phyloP scores from a whole-genome alignment of 1,284 basidiomycete genomes.

The Phellinidium pouzarii region DNA sequence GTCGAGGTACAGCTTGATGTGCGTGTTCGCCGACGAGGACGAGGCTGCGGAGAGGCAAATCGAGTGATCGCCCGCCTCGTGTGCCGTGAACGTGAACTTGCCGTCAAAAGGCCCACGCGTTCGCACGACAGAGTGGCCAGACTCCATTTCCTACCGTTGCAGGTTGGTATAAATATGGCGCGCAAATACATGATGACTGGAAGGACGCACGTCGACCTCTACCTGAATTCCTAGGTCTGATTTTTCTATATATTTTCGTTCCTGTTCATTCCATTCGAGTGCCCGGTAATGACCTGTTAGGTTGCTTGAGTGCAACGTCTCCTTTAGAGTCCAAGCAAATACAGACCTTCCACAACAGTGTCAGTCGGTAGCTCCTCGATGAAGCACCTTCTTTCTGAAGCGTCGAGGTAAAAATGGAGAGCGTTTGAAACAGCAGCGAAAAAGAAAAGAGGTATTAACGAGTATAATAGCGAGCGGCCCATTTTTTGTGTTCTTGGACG shows the following conservation, averaged over 20 bases:
- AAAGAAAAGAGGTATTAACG: constrained; percentile 1
- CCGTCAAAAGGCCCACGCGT: constrained; percentile 87
- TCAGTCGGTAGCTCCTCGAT: constrained; percentile 96
- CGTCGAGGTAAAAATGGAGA: constrained; percentile 89
- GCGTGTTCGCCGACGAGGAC: constrained; percentile 68
- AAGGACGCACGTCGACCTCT: constrained; percentile 72
- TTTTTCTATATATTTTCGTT: constrained; percentile 68
- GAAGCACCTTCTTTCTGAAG: constrained; percentile 91
- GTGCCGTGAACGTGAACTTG: constrained; percentile 95
- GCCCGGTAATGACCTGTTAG: constrained; percentile 83
- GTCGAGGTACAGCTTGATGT: constrained; percentile 93
- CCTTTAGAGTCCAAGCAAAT: neutral
- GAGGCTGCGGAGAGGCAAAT: constrained; percentile 93
- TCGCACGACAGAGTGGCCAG: constrained; percentile 72
- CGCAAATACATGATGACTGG: constrained; percentile 21
- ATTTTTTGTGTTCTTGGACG: neutral
- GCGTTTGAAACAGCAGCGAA: constrained; percentile 29
- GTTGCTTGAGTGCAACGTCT: constrained; percentile 3
- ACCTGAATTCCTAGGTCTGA: constrained; percentile 83
- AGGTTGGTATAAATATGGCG: constrained; percentile 8
- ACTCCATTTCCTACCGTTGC: constrained; percentile 64
- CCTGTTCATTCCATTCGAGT: constrained; percentile 80
- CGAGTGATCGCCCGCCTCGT: constrained; percentile 93
- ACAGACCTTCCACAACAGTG: constrained; percentile 90
- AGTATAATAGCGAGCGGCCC: neutral